phyloP scores from a whole-genome alignment of 2,329 filamentous ascomycete species.

The Pseudofabraea citricarpa region DNA sequence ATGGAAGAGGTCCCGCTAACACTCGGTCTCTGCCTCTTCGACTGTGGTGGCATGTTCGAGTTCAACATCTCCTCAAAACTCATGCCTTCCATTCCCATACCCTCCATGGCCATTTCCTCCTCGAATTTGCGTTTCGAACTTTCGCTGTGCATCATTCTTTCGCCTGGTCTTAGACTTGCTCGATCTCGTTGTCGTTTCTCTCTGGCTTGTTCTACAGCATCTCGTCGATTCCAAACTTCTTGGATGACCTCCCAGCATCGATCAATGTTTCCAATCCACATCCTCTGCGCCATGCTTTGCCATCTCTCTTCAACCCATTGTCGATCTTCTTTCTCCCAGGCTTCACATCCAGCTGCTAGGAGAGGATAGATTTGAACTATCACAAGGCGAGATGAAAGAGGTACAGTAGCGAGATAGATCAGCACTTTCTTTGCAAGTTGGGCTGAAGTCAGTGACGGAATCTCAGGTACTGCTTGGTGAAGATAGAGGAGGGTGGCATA shows the following conservation, averaged over 20 bases:
- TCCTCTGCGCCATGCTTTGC: constrained; percentile 52
- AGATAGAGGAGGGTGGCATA: constrained; percentile 63
- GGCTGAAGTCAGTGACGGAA: constrained; percentile 52
- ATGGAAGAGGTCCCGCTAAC: constrained; percentile 10
- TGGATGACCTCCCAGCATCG: constrained; percentile 59
- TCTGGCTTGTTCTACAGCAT: constrained; percentile 33
- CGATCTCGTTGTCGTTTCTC: constrained; percentile 13
- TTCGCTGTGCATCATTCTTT: constrained; percentile 20
- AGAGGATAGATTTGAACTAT: constrained; percentile 69
- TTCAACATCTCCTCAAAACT: constrained; percentile 24
- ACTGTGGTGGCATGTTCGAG: constrained; percentile 10
- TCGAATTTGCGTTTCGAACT: constrained; percentile 24
- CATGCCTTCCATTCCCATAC: constrained; percentile 13
- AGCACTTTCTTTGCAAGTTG: constrained; percentile 58
- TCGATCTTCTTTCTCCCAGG: constrained; percentile 52
- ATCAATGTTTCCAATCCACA: constrained; percentile 65
- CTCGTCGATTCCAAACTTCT: constrained; percentile 62
- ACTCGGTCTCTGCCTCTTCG: constrained; percentile 20
- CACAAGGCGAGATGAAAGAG: constrained; percentile 54
- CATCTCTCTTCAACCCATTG: constrained; percentile 61
- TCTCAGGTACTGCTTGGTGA: constrained; percentile 64
- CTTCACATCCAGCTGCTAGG: constrained; percentile 62
- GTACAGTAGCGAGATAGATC: constrained; percentile 57
- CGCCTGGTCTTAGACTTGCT: constrained; percentile 7
- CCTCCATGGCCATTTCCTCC: constrained; percentile 22